These are phyloP conservation scores for Ocimum tenuiflorum DNA, from an alignment of 257 asterid genomes.

Conservation along the genomic window DNA sequence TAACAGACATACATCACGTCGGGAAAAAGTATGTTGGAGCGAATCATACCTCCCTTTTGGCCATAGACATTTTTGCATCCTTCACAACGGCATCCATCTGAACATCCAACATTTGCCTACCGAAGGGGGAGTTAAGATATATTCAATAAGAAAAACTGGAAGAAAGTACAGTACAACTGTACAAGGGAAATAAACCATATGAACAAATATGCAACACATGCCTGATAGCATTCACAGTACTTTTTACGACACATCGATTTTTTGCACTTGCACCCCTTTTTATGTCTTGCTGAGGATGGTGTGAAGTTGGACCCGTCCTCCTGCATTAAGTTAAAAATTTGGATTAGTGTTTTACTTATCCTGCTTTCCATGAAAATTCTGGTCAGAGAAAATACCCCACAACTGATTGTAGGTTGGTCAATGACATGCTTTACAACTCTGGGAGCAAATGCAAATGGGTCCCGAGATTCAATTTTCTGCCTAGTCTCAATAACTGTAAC, in stretches of 20 bases:
- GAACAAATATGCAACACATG: slow-evolving; percentile 20
- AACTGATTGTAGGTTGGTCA: slow-evolving; percentile 29
- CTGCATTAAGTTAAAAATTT: slow-evolving; percentile 27
- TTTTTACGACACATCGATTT: slow-evolving; percentile 71
- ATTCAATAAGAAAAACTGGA: slow-evolving; percentile 3
- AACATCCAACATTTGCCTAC: slow-evolving; percentile 66
- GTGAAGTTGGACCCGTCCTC: slow-evolving; percentile 35
- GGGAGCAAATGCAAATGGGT: slow-evolving; percentile 67
- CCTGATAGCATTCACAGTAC: slow-evolving; percentile 92
- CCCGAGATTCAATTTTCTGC: slow-evolving; percentile 49
- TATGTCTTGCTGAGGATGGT: slow-evolving; percentile 61
- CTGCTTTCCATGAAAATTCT: slow-evolving; percentile 1
- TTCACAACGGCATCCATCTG: slow-evolving; percentile 73
- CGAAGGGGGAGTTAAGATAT: not conserved
- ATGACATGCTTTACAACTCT: slow-evolving; percentile 39
- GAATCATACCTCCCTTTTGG: slow-evolving; percentile 49
- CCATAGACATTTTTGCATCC: slow-evolving; percentile 66
- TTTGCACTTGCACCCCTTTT: slow-evolving; percentile 87
- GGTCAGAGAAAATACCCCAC: slow-evolving; percentile 34
- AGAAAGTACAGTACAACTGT: not conserved
- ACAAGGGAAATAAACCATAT: not conserved
- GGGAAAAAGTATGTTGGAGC: not conserved
- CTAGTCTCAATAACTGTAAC: slow-evolving; percentile 42
- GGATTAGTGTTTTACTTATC: not conserved
- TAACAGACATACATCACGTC: not conserved